Evolutionary conservation across 331 rosid genomes (phyloP).

Genomic region (Telfairia occidentalis): DNA sequence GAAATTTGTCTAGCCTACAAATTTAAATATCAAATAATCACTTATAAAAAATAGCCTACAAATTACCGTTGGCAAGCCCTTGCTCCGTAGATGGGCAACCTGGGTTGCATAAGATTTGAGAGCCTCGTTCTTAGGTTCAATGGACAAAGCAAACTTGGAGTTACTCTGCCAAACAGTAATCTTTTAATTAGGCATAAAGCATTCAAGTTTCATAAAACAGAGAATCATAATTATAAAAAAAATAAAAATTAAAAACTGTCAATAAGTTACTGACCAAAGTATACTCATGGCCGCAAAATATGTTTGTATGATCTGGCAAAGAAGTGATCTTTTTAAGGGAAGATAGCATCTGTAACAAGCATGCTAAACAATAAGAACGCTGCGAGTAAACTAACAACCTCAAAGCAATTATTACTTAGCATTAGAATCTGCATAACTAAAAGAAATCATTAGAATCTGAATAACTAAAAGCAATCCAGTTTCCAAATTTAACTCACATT

Average conservation of each 20-base stretch:
- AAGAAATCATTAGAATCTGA: neutral
- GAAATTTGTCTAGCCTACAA: neutral
- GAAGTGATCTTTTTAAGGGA: constrained; percentile 66
- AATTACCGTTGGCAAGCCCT: constrained; percentile 85
- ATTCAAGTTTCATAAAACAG: neutral
- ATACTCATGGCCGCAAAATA: constrained; percentile 82
- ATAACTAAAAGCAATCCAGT: neutral
- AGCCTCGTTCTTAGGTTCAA: constrained; percentile 79
- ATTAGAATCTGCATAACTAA: neutral
- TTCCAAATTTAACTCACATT: neutral
- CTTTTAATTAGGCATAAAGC: constrained; percentile 18
- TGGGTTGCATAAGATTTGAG: constrained; percentile 68
- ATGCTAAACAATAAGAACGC: constrained; percentile 15
- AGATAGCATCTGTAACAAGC: constrained; percentile 55
- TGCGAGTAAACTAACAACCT: constrained; percentile 8
- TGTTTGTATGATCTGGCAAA: constrained; percentile 65
- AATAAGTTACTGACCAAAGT: constrained; percentile 51
- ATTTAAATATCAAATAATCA: neutral
- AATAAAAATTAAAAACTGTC: no score
- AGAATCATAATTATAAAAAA: neutral
- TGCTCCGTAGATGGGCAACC: constrained; percentile 55
- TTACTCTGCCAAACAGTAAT: constrained; percentile 46
- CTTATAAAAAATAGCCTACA: neutral
- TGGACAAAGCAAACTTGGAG: constrained; percentile 75
- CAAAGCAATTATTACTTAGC: neutral